phyloP scores from a whole-genome alignment of 2,329 filamentous ascomycete species.

The Neopestalotiopsis sp. region DNA sequence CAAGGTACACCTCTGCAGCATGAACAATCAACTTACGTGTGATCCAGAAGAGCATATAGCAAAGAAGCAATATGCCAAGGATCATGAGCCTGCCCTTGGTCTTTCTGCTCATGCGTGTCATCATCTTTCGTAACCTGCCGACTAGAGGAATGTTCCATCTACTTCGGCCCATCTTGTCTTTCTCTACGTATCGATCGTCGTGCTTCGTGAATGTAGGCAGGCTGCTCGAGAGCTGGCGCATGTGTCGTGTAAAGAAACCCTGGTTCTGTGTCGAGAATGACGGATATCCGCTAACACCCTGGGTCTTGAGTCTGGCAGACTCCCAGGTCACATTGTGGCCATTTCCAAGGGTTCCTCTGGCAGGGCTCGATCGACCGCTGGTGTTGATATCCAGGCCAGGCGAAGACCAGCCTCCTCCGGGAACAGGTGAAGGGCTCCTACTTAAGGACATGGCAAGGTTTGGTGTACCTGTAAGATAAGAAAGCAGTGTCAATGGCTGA shows the following conservation, averaged over 20 bases:
- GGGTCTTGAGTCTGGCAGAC: constrained; percentile 77
- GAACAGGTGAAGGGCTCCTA: constrained; percentile 83
- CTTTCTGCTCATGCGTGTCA: constrained; percentile 64
- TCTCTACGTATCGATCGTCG: constrained; percentile 66
- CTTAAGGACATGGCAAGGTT: constrained; percentile 77
- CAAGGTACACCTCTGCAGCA: constrained; percentile 12
- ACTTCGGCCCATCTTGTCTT: constrained; percentile 74
- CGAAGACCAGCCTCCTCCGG: constrained; percentile 87
- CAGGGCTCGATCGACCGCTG: constrained; percentile 73
- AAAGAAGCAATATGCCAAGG: constrained; percentile 62
- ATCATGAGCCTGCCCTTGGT: constrained; percentile 68
- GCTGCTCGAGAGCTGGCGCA: constrained; percentile 78
- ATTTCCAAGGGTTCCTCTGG: constrained; percentile 52
- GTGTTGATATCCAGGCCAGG: constrained; percentile 74
- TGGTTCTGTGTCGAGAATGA: constrained; percentile 82
- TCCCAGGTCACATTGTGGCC: constrained; percentile 77
- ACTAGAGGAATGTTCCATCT: constrained; percentile 55
- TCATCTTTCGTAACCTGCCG: constrained; percentile 50
- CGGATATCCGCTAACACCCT: constrained; percentile 75
- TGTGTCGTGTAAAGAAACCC: constrained; percentile 86
- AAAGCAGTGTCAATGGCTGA: constrained; percentile 19
- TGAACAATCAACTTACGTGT: constrained; percentile 66
- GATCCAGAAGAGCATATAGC: constrained; percentile 70
- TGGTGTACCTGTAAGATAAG: constrained; percentile 53
- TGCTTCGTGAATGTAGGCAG: constrained; percentile 70